Base-by-base conservation (phyloP, 768 basidiomycete species). In the Xerocomellus amylosporus region DNA sequence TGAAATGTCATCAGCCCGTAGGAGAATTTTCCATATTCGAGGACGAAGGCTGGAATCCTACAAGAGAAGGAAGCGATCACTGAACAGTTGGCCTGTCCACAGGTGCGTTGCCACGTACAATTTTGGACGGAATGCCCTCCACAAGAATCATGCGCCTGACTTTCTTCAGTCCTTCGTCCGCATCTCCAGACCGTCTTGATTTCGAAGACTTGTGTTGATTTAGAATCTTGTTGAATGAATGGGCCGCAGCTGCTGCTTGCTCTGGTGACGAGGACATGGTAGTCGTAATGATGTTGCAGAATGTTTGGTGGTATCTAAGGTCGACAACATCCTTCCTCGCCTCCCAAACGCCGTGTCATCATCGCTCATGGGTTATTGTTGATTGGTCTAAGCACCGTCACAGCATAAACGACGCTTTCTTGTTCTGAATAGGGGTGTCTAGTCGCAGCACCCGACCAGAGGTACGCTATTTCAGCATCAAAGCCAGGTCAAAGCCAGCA, bases 1-100 rank as follows among this genome's bases (percentile, higher is more conserved):
- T n/a, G 89, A 81, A 7, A 97, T 64, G 19, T 88, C 86, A 53
- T 87, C 84, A 1, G 97, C 86, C 40, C 86, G 83, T 24, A 98
- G 76, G 39, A 98, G 80, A 50, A 98, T 88, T 73, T 96, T 97
- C 96, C 96, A 98, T 77, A 93, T 87, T 47, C 88, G 80, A 20
- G 92, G 90, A 15, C 93, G 81, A n/a, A 94, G 74, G n/a, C 86
- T 87, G 14, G 86, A 74, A 59, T 93, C 92, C 92, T 91, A 50
- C 36, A 34, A 43, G 39, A 34, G 47, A 47, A 44, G 17, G 47
- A 47, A 44, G 17, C 12, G 2, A 49, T 64, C 31, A 58, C 31
- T 43, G 20, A 36, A 48, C n/a, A 40, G 39, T 36, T 36, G 20
- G 20, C 30, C 40, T 39, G 48, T 47, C 49, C 15, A 34, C 28